A percentile compares a stretch with the other conserved stretches of the same genome.
phyloP scores from a whole-genome alignment of 805 yeast genomes.

The Zygosaccharomyces gambellarensis region DNA sequence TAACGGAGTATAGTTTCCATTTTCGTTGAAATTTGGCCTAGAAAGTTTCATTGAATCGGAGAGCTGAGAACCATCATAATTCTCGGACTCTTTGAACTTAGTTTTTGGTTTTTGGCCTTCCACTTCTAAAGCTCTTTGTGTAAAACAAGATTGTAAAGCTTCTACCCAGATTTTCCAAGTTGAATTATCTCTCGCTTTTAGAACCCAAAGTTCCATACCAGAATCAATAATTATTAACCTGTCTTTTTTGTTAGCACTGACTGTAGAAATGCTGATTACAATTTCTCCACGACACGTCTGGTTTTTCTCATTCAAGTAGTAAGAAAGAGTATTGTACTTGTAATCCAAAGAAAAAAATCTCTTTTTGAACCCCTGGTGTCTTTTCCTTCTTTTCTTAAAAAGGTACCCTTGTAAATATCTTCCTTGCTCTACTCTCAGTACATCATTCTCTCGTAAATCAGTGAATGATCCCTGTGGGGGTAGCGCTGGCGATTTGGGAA shows the following conservation, averaged over 20 bases:
- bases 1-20: conserved; percentile 12
- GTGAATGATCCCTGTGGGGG: conserved; percentile 16
- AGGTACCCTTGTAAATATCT: conserved; percentile 74
- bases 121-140: conserved; percentile 10
- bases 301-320: conserved; percentile 66
- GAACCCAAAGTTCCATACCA: conserved; percentile 90
- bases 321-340: conserved; percentile 76
- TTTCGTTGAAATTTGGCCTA: neutral
- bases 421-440: conserved; percentile 41
- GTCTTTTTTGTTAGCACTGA: conserved; percentile 67
- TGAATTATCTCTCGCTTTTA: conserved; percentile 58
- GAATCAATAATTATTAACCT: conserved; percentile 79
- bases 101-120: conserved; percentile 2
- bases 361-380: conserved; percentile 79
- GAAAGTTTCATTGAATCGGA: neutral
- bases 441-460: conserved; percentile 19
- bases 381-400: conserved; percentile 75
- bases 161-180: conserved; percentile 81
- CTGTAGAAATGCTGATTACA: conserved; percentile 78
- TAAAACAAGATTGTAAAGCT: conserved; percentile 53
- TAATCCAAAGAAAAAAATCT: conserved; percentile 80
- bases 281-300: conserved; percentile 79
- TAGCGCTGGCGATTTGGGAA: conserved; percentile 16
- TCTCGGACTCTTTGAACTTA: neutral
- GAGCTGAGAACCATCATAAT: neutral